Conservation (phyloP, 2,329 filamentous ascomycete species). For the Trichoderma sp. region DNA sequence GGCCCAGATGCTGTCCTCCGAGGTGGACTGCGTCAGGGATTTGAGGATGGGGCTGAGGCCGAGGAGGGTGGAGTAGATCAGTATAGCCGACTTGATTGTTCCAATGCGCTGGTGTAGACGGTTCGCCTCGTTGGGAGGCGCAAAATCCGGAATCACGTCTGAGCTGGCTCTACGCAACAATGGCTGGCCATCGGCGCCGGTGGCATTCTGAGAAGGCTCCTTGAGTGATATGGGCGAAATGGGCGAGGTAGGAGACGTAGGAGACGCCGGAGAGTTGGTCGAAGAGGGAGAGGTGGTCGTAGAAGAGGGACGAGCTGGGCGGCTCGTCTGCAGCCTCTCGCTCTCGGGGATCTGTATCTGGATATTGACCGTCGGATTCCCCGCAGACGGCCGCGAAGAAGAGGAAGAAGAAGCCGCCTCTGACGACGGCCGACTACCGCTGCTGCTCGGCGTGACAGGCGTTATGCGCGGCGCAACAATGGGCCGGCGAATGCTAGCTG, state of each 20-base stretch:
- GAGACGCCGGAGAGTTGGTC: constrained; percentile 31
- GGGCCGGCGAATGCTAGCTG: constrained; percentile 46
- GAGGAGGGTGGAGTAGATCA: constrained; percentile 91
- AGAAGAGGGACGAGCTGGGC: constrained; percentile 46
- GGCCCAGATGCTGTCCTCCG: constrained; percentile 94
- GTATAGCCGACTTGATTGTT: constrained; percentile 86
- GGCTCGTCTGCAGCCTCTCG: constrained; percentile 25
- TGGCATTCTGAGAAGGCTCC: constrained; percentile 2
- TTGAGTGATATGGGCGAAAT: not conserved
- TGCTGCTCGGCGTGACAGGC: constrained; percentile 34
- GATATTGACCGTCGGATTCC: constrained; percentile 54
- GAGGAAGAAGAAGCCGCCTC: constrained; percentile 33
- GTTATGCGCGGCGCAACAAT: constrained; percentile 38
- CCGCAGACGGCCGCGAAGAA: constrained; percentile 42
- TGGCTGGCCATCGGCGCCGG: constrained; percentile 19
- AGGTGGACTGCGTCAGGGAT: constrained; percentile 91
- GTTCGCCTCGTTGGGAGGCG: constrained; percentile 43
- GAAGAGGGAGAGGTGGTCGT: constrained; percentile 43
- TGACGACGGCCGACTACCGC: constrained; percentile 31
- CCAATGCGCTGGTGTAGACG: constrained; percentile 62
- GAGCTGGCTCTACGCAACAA: constrained; percentile 39
- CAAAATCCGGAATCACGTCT: constrained; percentile 39
- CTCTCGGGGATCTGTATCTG: constrained; percentile 19
- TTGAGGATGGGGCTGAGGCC: constrained; percentile 95
- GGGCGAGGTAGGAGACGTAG: not conserved